A percentile compares a stretch with the other conserved stretches of the same genome.
Evolutionary conservation across 257 asterid genomes (phyloP).

Genomic region (Verbascum thapsus): DNA sequence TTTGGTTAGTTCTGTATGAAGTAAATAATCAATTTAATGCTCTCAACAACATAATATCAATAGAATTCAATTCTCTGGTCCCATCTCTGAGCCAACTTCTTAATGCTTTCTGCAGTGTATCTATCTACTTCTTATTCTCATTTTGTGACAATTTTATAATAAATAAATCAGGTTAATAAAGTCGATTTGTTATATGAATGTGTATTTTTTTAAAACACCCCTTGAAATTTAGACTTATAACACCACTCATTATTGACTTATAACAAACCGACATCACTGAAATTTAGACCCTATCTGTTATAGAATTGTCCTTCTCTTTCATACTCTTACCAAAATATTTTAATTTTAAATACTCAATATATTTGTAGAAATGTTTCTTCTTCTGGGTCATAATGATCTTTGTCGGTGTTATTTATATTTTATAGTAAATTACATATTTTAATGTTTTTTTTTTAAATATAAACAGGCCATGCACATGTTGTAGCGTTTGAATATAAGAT

Average conservation of each 20-base stretch:
- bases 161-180: too few relatives aligned
- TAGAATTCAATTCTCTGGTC: not conserved
- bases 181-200: too few relatives aligned
- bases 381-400: conserved; percentile 21
- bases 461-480: not conserved
- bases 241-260: too few relatives aligned
- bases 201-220: too few relatives aligned
- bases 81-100: not conserved
- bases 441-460: not conserved
- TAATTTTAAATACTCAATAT: not conserved
- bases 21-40: not conserved
- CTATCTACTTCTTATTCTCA: not conserved
- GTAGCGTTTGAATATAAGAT: not conserved
- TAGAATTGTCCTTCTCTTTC: conserved; percentile 1
- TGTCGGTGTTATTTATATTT: conserved; percentile 5
- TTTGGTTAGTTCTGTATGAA: not conserved
- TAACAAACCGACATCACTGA: too few relatives aligned
- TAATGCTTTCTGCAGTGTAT: too few relatives aligned
- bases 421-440: not conserved
- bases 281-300: not conserved
- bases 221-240: too few relatives aligned
- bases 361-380: conserved; percentile 8
- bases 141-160: too few relatives aligned
- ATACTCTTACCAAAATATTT: not conserved
- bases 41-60: not conserved